Percentiles rank a stretch among this genome's conserved stretches.
Evolutionary conservation across 129 eudicot genomes (phyloP).

Genomic region (Flaveria sonorensis): DNA sequence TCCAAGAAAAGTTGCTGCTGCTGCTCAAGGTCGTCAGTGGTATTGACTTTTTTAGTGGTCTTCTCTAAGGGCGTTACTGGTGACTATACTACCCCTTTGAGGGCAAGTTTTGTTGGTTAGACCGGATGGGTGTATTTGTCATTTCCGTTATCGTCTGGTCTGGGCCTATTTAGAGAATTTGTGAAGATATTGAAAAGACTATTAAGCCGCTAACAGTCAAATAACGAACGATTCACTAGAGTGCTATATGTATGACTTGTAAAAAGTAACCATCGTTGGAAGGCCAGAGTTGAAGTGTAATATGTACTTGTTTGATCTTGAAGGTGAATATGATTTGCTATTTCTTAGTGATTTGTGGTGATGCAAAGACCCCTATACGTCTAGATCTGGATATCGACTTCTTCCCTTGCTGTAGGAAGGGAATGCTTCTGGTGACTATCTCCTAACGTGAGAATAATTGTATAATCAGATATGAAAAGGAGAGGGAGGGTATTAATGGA

Average conservation of each 20-base stretch:
- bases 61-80: background rate
- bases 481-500: too few species aligned
- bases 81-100: background rate
- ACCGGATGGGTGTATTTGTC: slow-evolving; percentile 3
- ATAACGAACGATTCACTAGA: background rate
- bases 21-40: slow-evolving; percentile 80
- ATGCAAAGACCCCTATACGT: too few species aligned
- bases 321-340: background rate
- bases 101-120: background rate
- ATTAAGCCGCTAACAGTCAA: background rate
- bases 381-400: too few species aligned
- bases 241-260: background rate
- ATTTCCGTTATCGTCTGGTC: background rate
- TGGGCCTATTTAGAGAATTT: background rate
- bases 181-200: background rate
- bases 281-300: background rate
- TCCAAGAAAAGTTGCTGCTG: slow-evolving; percentile 85
- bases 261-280: background rate
- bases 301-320: background rate
- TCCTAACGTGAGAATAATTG: too few species aligned
- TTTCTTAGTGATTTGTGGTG: background rate
- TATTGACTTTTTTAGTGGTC: slow-evolving; percentile 39
- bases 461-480: too few species aligned
- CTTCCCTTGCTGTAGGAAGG: too few species aligned
- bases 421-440: too few species aligned